Evolutionary conservation across 441 rosid species (phyloP).

Genomic region (Arabidopsis lyrata): DNA sequence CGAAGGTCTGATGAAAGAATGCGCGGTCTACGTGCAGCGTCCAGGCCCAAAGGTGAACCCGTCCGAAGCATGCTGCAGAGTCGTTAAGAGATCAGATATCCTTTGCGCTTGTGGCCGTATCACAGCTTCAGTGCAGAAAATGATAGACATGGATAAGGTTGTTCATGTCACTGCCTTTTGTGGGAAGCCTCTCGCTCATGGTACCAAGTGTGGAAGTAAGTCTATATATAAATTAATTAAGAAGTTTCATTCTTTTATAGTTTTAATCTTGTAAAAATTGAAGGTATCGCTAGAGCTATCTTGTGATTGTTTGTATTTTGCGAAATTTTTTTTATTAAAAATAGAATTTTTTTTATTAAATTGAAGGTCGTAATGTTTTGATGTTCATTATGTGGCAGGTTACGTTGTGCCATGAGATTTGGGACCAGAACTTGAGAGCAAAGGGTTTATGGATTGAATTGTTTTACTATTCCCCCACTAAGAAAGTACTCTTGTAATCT

Average conservation of each 20-base stretch:
- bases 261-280: neutral
- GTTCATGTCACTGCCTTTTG: conserved; percentile 48
- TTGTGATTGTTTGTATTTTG: too few relatives aligned
- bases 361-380: neutral
- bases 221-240: neutral
- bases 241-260: neutral
- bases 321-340: too few relatives aligned
- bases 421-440: conserved; percentile 7
- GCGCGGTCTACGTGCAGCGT: conserved; percentile 46
- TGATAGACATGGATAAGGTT: conserved; percentile 46
- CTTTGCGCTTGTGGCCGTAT: conserved; percentile 40
- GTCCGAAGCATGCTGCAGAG: conserved; percentile 37
- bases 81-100: conserved; percentile 42
- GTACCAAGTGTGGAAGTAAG: conserved; percentile 52
- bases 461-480: conserved; percentile 5
- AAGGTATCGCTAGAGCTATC: neutral
- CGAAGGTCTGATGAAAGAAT: conserved; percentile 45
- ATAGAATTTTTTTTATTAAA: too few relatives aligned
- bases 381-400: conserved; percentile 32
- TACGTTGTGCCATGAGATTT: conserved; percentile 40
- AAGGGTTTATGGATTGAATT: conserved; percentile 4
- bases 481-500: conserved; percentile 6
- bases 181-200: conserved; percentile 46
- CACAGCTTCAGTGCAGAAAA: conserved; percentile 38
- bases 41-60: conserved; percentile 45